Evolutionary conservation across 768 basidiomycete species (phyloP).

Genomic region (Termitomyces bulborhizus): DNA sequence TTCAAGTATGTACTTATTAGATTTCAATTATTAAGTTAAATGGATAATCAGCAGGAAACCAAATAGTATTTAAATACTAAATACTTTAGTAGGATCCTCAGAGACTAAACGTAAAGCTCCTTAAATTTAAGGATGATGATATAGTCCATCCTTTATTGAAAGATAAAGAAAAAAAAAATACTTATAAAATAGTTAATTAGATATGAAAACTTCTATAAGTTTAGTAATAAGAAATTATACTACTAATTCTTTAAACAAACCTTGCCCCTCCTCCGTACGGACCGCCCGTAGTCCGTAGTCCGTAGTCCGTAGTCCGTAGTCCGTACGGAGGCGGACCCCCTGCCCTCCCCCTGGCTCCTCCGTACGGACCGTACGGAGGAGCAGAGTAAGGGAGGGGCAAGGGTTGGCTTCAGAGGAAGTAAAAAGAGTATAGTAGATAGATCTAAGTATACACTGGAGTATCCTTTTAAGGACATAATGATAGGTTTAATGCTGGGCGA

Average conservation of each 20-base stretch:
- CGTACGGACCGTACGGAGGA: too few relatives aligned
- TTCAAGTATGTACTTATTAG: constrained; percentile 1
- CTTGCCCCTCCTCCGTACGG: neutral
- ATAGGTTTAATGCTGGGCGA: neutral
- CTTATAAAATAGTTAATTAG: neutral
- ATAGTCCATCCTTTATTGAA: constrained; percentile 5
- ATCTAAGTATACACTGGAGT: too few relatives aligned
- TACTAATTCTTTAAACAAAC: constrained; percentile 1
- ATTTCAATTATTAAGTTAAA: constrained; percentile 5
- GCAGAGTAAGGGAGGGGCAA: too few relatives aligned
- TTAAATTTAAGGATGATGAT: constrained; percentile 4
- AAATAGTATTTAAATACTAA: constrained; percentile 1
- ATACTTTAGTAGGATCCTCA: constrained; percentile 5
- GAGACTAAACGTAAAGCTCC: constrained; percentile 7
- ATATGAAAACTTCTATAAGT: constrained; percentile 1
- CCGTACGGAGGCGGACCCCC: too few relatives aligned
- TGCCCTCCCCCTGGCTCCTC: too few relatives aligned
- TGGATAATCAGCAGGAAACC: constrained; percentile 7
- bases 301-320: too few relatives aligned
- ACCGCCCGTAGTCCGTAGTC: too few relatives aligned
- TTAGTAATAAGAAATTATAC: constrained; percentile 1
- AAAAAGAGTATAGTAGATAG: too few relatives aligned
- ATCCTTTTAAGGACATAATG: neutral
- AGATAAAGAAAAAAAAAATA: neutral
- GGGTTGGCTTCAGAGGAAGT: too few relatives aligned